These are phyloP conservation scores for Leccinum fallax DNA, from an alignment of 1,284 basidiomycete species.

Conservation along the genomic window DNA sequence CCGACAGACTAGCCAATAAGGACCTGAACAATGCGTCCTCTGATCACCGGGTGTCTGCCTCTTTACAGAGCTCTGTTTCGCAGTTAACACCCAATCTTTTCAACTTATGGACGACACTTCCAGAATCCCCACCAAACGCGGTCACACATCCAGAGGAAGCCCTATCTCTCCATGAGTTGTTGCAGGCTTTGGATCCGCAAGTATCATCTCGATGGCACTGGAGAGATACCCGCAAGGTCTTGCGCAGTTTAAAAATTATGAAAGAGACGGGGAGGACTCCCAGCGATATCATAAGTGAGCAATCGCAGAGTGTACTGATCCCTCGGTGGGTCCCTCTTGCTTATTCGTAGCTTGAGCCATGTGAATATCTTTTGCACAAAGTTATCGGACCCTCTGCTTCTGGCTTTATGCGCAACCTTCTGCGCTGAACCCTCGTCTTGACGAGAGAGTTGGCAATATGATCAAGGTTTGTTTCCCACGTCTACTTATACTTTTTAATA, in stretches of 20 bases:
- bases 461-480: slow-evolving; percentile 57
- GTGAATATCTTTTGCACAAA: slow-evolving; percentile 33
- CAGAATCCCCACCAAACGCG: slow-evolving; percentile 53
- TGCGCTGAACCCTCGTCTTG: slow-evolving; percentile 68
- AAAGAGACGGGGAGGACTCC: slow-evolving; percentile 69
- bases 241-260: slow-evolving; percentile 80
- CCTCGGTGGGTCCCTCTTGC: slow-evolving; percentile 47
- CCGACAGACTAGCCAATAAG: slow-evolving; percentile 58
- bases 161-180: slow-evolving; percentile 64
- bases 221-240: slow-evolving; percentile 89
- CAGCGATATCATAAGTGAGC: slow-evolving; percentile 71
- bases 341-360: neutral
- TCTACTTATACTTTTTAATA: neutral
- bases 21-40: slow-evolving; percentile 5
- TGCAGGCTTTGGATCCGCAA: slow-evolving; percentile 71
- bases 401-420: slow-evolving; percentile 87
- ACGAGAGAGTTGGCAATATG: slow-evolving; percentile 89
- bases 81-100: slow-evolving; percentile 51
- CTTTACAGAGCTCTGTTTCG: slow-evolving; percentile 42
- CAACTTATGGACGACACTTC: slow-evolving; percentile 56
- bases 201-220: slow-evolving; percentile 94
- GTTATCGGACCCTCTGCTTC: slow-evolving; percentile 85
- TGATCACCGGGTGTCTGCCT: slow-evolving; percentile 12
- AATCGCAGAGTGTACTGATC: slow-evolving; percentile 48
- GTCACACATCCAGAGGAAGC: slow-evolving; percentile 55